Base-by-base conservation (phyloP, 164 flowering plant genomes). In the Buxus sempervirens region DNA sequence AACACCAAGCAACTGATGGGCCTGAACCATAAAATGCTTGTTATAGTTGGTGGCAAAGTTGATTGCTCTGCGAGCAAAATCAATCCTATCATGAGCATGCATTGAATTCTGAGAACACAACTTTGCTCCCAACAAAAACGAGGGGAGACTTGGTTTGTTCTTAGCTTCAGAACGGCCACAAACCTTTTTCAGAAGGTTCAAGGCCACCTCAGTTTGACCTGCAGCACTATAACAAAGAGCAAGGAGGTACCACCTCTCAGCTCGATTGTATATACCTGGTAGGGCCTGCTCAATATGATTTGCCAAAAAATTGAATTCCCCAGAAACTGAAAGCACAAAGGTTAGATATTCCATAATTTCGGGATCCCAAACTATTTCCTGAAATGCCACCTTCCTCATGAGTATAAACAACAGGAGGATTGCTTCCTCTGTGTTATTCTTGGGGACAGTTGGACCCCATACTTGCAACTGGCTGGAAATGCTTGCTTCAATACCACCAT, bases 191-290 rank as follows among this genome's bases (percentile, higher is more conserved):
- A 92, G 62, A 70, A 96, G 88, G 76, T 87, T 83, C 74, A 96
- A 71, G 19, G 98, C 95, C 24, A 74, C 79, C 56, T 89, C 85
- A 77, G 76, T 77, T 73, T 86, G 88, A 48, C 95, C 97, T 4
- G 85, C 82, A 41, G 97, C 88, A 77, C 85, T 76, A 71, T 90
- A 90, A 80, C 99, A 96, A 63, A 96, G 95, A 69, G 96, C 88
- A 41, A 96, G 97, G 80, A 86, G 63, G 75, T 89, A 88, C 99
- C 98, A 96, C 65, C 98, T 83, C 68, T 90, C 91, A 27, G 76
- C 81, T 73, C 98, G 76, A 61, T 61, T 70, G 62, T 88, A 90
- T 15, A 78, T 67, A 42, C 96, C 91, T 0, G 99, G 98, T 64
- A 92, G 81, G 57, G 73, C 77, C 76, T 88, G 91, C 83, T 96